A percentile compares a stretch with the other conserved stretches of the same genome.
These are phyloP conservation scores for Pelargonium australe DNA, from an alignment of 441 rosid genomes.

Conservation along the genomic window DNA sequence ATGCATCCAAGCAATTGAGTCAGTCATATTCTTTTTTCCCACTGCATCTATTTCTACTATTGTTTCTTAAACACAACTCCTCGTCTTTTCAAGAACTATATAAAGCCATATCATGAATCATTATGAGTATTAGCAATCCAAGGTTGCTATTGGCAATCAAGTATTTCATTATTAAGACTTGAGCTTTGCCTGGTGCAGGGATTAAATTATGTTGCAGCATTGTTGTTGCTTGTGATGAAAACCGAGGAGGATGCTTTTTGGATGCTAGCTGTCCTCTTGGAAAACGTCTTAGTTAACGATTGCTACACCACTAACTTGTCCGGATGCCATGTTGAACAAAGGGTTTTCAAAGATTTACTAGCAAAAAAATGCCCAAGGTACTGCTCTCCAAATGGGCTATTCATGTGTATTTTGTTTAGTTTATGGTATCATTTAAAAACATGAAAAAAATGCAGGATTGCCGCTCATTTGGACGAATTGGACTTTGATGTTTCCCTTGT, in stretches of 20 bases:
- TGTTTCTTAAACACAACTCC: background rate
- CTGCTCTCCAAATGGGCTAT: background rate
- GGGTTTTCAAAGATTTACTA: constrained; percentile 91
- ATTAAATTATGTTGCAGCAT: constrained; percentile 86
- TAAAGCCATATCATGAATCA: background rate
- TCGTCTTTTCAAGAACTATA: background rate
- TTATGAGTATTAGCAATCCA: background rate
- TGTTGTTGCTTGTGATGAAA: constrained; percentile 93
- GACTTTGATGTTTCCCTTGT: constrained; percentile 96
- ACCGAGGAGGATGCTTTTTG: constrained; percentile 98
- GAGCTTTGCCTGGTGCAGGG: constrained; percentile 46
- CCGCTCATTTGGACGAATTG: constrained; percentile 76
- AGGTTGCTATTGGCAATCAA: background rate
- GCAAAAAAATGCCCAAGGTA: constrained; percentile 80
- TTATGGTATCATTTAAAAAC: constrained; percentile 14
- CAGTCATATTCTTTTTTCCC: background rate
- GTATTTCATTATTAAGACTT: background rate
- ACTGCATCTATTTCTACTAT: no score
- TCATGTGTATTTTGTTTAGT: background rate
- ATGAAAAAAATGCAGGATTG: constrained; percentile 50
- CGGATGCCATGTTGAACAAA: constrained; percentile 95
- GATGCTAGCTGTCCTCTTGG: constrained; percentile 94
- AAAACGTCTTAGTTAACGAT: constrained; percentile 87
- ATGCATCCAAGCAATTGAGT: background rate
- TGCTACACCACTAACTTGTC: constrained; percentile 89